These are phyloP conservation scores for Phytophthora aleatoria DNA, from an alignment of 352 stramenopile species.

Conservation along the genomic window DNA sequence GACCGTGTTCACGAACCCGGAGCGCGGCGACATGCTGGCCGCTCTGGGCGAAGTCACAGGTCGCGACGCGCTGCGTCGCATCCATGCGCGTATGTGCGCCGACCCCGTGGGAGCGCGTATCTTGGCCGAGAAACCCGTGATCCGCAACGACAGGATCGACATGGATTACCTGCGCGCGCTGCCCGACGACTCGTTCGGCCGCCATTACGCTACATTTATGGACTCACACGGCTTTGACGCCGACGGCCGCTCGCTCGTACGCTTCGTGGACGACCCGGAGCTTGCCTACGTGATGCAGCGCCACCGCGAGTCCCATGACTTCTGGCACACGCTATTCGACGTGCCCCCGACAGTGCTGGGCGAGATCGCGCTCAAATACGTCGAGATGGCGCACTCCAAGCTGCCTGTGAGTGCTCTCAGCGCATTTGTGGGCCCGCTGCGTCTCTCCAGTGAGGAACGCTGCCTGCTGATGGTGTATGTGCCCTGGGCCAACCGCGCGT, in stretches of 20 bases:
- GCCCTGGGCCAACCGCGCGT: conserved; percentile 92
- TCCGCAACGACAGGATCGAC: conserved; percentile 83
- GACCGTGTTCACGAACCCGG: conserved; percentile 91
- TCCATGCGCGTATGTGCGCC: conserved; percentile 87
- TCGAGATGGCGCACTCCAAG: conserved; percentile 96
- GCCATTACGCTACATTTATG: conserved; percentile 92
- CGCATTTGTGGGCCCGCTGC: conserved; percentile 89
- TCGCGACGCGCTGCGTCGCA: conserved; percentile 79
- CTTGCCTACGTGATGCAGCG: conserved; percentile 97
- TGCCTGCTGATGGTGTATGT: conserved; percentile 89
- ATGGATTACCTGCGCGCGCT: conserved; percentile 67
- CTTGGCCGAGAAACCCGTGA: conserved; percentile 85
- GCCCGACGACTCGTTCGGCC: conserved; percentile 87
- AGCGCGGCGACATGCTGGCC: conserved; percentile 95
- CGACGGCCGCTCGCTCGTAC: conserved; percentile 81
- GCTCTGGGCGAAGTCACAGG: conserved; percentile 94
- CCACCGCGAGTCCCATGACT: conserved; percentile 95
- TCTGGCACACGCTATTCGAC: conserved; percentile 95
- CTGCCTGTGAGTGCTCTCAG: conserved; percentile 95
- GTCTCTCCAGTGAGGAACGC: conserved; percentile 76
- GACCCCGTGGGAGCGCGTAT: conserved; percentile 88
- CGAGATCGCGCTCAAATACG: conserved; percentile 97
- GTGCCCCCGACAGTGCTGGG: conserved; percentile 95
- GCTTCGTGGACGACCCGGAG: conserved; percentile 93
- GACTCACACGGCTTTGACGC: conserved; percentile 92